These are phyloP conservation scores for Kwoniella sp. DNA, from an alignment of 768 basidiomycete species.

Conservation along the genomic window DNA sequence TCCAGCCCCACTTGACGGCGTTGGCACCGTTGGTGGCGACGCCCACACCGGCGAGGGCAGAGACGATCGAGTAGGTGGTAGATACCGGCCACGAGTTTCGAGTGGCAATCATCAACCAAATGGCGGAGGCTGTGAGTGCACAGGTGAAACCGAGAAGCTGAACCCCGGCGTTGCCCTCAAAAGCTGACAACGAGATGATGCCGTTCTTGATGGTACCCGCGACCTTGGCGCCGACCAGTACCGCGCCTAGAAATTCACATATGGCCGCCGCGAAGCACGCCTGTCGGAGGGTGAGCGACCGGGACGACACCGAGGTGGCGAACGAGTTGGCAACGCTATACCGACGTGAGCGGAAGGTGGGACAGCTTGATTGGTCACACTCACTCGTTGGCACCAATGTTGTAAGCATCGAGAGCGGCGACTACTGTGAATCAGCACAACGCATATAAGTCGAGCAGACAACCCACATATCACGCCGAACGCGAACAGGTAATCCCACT, in stretches of 20 bases:
- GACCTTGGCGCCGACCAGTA: constrained; percentile 51
- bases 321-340: constrained; percentile 48
- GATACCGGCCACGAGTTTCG: constrained; percentile 49
- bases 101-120: constrained; percentile 48
- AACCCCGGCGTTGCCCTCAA: constrained; percentile 48
- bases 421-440: constrained; percentile 6
- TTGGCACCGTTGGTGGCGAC: constrained; percentile 44
- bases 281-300: constrained; percentile 51
- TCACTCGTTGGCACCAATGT: constrained; percentile 49
- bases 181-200: constrained; percentile 44
- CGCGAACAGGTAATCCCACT: constrained; percentile 51
- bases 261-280: constrained; percentile 50
- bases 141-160: constrained; percentile 50
- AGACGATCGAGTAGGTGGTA: constrained; percentile 52
- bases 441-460: not conserved
- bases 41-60: constrained; percentile 51
- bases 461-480: constrained; percentile 43
- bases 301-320: constrained; percentile 51
- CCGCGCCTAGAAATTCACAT: constrained; percentile 51
- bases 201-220: constrained; percentile 52
- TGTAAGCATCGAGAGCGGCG: constrained; percentile 50
- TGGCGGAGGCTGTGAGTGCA: constrained; percentile 40
- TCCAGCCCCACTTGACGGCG: constrained; percentile 52
- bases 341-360: not conserved
- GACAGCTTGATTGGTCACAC: constrained; percentile 3